These are phyloP conservation scores for Lycium ferocissimum DNA, from an alignment of 257 asterid species.

Conservation along the genomic window DNA sequence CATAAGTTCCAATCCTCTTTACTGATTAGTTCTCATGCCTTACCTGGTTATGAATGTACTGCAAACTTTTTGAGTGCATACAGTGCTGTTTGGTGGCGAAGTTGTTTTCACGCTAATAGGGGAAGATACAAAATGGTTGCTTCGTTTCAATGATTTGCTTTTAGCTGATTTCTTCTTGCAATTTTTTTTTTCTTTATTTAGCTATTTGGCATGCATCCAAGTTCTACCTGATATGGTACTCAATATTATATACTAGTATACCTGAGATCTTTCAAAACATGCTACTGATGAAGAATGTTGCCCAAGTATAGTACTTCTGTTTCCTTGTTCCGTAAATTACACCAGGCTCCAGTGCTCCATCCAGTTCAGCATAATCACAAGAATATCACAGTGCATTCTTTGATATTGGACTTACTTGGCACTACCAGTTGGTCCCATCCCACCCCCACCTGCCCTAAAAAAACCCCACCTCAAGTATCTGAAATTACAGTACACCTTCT, in stretches of 20 bases:
- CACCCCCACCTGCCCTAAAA: too few relatives aligned
- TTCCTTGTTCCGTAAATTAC: neutral
- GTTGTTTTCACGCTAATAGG: neutral
- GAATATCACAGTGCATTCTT: neutral
- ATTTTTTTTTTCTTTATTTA: too few relatives aligned
- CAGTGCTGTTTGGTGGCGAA: neutral
- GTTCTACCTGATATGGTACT: neutral
- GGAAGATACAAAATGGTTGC: neutral
- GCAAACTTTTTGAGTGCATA: neutral
- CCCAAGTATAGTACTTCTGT: slow-evolving; percentile 3
- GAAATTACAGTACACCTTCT: neutral
- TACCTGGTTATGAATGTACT: neutral
- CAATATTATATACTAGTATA: slow-evolving; percentile 16
- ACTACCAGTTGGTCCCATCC: too few relatives aligned
- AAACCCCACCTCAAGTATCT: neutral
- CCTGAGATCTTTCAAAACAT: slow-evolving; percentile 24
- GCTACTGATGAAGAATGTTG: neutral
- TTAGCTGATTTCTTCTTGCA: neutral
- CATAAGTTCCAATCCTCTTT: neutral
- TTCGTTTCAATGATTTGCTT: neutral
- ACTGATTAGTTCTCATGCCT: neutral
- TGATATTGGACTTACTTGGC: neutral
- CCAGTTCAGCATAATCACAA: neutral
- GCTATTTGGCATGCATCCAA: neutral
- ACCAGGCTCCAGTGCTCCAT: neutral